These are phyloP conservation scores for Paracamarosporium sp. DNA, from an alignment of 2,329 filamentous ascomycete species.

Conservation along the genomic window DNA sequence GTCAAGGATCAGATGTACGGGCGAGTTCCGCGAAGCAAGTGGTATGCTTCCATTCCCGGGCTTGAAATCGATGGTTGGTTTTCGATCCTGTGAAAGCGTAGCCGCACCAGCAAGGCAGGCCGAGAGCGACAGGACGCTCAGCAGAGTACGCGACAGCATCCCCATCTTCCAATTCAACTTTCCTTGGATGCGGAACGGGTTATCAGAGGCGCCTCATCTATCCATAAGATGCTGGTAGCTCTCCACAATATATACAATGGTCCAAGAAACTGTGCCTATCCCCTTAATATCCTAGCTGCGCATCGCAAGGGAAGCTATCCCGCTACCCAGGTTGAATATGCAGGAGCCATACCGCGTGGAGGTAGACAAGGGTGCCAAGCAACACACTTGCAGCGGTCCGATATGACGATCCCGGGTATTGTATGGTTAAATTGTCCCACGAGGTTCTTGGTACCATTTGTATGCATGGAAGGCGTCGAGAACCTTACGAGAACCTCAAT, in stretches of 20 bases:
- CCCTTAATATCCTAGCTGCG: conserved; percentile 28
- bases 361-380: conserved; percentile 12
- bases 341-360: background rate
- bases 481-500: conserved; percentile 15
- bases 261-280: conserved; percentile 16
- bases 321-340: conserved; percentile 4
- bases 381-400: conserved; percentile 16
- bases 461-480: conserved; percentile 18
- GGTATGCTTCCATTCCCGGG: conserved; percentile 45
- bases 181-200: conserved; percentile 2
- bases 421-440: conserved; percentile 35
- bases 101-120: conserved; percentile 25
- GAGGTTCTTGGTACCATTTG: conserved; percentile 3
- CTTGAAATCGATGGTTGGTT: conserved; percentile 57
- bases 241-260: conserved; percentile 17
- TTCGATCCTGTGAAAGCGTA: conserved; percentile 53
- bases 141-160: conserved; percentile 33
- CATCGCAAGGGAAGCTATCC: conserved; percentile 3
- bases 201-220: conserved; percentile 19
- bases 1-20: conserved; percentile 42
- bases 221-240: conserved; percentile 7
- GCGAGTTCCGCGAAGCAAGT: conserved; percentile 37
- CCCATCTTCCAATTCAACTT: conserved; percentile 28
- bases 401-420: conserved; percentile 39
- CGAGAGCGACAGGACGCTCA: conserved; percentile 34